These are phyloP conservation scores for Filobasidium wieringae DNA, from an alignment of 768 basidiomycete genomes.

Conservation along the genomic window DNA sequence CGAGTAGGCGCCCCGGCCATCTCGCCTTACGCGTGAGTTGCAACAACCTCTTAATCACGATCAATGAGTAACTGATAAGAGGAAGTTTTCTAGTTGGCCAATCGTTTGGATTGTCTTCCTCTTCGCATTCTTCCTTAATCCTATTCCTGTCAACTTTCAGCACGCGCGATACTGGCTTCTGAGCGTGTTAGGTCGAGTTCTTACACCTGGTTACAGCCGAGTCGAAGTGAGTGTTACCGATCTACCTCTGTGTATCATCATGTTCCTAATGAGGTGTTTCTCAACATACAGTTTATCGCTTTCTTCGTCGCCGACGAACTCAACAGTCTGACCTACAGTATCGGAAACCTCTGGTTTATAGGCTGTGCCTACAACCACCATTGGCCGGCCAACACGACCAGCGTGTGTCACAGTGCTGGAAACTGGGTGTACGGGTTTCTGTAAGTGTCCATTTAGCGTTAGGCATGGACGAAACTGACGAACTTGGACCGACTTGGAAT, in stretches of 20 bases:
- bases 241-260: background rate
- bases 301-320: slow-evolving; percentile 43
- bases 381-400: slow-evolving; percentile 39
- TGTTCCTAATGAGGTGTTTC: background rate
- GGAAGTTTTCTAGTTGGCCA: slow-evolving; percentile 29
- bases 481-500: slow-evolving; percentile 44
- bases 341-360: slow-evolving; percentile 62
- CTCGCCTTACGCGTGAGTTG: slow-evolving; percentile 51
- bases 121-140: slow-evolving; percentile 56
- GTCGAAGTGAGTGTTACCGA: slow-evolving; percentile 53
- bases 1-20: slow-evolving; percentile 49
- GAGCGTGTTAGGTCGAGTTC: slow-evolving; percentile 51
- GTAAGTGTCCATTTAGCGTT: slow-evolving; percentile 7
- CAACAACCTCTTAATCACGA: background rate
- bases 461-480: too few relatives aligned
- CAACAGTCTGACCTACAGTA: slow-evolving; percentile 56
- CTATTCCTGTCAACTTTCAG: slow-evolving; percentile 55
- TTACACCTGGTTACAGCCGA: slow-evolving; percentile 55
- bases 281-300: slow-evolving; percentile 36
- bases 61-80: too few relatives aligned
- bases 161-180: slow-evolving; percentile 72
- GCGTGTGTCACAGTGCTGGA: slow-evolving; percentile 1
- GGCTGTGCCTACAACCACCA: slow-evolving; percentile 57
- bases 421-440: slow-evolving; percentile 15
- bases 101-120: slow-evolving; percentile 61